These are phyloP conservation scores for Acacia concinna DNA, from an alignment of 331 rosid genomes.

Conservation along the genomic window DNA sequence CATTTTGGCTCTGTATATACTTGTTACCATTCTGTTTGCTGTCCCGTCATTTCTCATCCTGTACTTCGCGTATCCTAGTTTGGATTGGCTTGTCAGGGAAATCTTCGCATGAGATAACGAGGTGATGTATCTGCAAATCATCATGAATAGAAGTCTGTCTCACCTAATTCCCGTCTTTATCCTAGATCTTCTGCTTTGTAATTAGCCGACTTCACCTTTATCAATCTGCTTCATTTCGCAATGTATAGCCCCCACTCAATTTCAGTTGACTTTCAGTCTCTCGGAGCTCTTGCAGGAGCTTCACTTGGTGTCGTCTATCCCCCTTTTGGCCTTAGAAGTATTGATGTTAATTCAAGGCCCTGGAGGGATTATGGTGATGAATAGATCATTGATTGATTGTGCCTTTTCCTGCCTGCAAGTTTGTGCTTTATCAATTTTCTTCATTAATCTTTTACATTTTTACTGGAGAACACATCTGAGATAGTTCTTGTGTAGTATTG, in stretches of 20 bases:
- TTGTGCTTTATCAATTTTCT: slow-evolving; percentile 26
- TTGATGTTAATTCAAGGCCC: slow-evolving; percentile 25
- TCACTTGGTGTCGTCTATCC: slow-evolving; percentile 28
- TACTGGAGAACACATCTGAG: slow-evolving; percentile 7
- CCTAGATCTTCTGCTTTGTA: slow-evolving; percentile 17
- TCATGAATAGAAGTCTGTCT: slow-evolving; percentile 41
- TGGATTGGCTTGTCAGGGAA: slow-evolving; percentile 98
- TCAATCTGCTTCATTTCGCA: slow-evolving; percentile 15
- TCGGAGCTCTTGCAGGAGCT: slow-evolving; percentile 21
- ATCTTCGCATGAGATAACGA: slow-evolving; percentile 60
- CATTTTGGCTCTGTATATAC: slow-evolving; percentile 79
- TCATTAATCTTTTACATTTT: neutral
- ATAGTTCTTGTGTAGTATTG: neutral
- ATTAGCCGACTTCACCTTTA: neutral
- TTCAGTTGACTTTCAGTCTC: slow-evolving; percentile 16
- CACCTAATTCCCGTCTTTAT: slow-evolving; percentile 14
- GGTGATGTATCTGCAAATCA: slow-evolving; percentile 23
- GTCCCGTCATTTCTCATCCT: slow-evolving; percentile 86
- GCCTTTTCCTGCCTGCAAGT: slow-evolving; percentile 23
- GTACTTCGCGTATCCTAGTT: slow-evolving; percentile 94
- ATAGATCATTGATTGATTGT: neutral
- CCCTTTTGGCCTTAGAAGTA: slow-evolving; percentile 14
- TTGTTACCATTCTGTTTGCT: slow-evolving; percentile 83
- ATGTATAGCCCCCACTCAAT: slow-evolving; percentile 3
- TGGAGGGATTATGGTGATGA: slow-evolving; percentile 22